Conservation (phyloP, 2,329 filamentous ascomycete genomes). For the Pseudogymnoascus sp. region DNA sequence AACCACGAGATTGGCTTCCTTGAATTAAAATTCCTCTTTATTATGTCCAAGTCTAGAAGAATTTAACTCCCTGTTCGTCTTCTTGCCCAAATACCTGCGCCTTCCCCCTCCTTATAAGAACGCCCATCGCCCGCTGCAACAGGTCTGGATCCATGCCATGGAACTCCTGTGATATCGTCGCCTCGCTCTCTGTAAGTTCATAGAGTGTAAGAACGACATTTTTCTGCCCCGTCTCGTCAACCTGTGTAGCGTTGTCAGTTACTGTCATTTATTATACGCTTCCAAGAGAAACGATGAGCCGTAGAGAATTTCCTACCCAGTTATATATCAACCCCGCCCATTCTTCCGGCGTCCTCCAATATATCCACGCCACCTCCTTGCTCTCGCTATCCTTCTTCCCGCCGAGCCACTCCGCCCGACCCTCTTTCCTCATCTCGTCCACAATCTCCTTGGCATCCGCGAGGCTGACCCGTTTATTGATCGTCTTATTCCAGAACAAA, state of each 20-base stretch:
- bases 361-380: slow-evolving; percentile 61
- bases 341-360: slow-evolving; percentile 81
- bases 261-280: neutral
- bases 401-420: slow-evolving; percentile 58
- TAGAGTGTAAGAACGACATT: slow-evolving; percentile 86
- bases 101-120: slow-evolving; percentile 82
- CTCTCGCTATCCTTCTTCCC: slow-evolving; percentile 29
- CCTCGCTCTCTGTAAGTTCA: slow-evolving; percentile 84
- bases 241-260: slow-evolving; percentile 21
- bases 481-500: slow-evolving; percentile 49
- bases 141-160: slow-evolving; percentile 81
- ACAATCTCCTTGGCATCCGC: slow-evolving; percentile 51
- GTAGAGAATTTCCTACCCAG: slow-evolving; percentile 46
- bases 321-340: slow-evolving; percentile 73
- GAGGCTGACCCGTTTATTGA: slow-evolving; percentile 43
- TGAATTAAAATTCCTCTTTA: neutral
- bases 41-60: slow-evolving; percentile 54
- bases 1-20: neutral
- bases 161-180: slow-evolving; percentile 65
- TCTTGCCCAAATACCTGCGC: slow-evolving; percentile 89
- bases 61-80: slow-evolving; percentile 88
- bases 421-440: slow-evolving; percentile 50
- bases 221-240: slow-evolving; percentile 82
- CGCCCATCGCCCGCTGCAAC: slow-evolving; percentile 67
- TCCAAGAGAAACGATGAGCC: neutral